Evolutionary conservation across 495 filamentous ascomycete species (phyloP), one percentile per base, ranked within the genome.

Genomic region (Echria macrotheca): DNA sequence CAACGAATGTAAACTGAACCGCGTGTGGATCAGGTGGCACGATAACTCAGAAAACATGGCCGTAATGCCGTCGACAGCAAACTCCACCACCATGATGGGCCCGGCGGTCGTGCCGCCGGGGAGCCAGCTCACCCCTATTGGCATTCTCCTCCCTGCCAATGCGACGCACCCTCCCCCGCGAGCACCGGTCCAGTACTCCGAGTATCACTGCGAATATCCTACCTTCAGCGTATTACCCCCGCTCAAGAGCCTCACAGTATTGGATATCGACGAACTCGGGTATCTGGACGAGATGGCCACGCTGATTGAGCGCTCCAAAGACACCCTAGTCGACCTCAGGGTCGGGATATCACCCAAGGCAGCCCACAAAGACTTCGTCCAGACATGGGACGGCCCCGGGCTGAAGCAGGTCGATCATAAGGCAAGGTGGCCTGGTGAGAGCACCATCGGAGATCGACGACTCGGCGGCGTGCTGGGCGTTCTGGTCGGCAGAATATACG

Each of bases 231-330:
- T 91, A 12, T 71, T 97, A 4, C 88, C 88, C 11, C 79, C 89
- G 2, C 69, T 97, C 41, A 85, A 81, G 64, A 90, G 83, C 55
- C 67, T 96, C 48, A 86, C 78, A 21, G 90, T 93, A 8, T 73
- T 97, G 35, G 86, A 95, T 53, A 89, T 97, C 38, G 91, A 97
- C 55, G 89, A 95, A 59, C 70, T 86, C 5, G 77, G 82, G 15
- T 95, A 97, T 68, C 65, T 96, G 29, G 88, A 95, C 57, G 91
- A 97, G 67, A 84, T 95, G 75, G 86, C 83, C 28, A 72, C 86
- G 39, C 76, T 96, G 2, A 83, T 97, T 49, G 83, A 83, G 42
- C 77, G 83, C 14, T 94, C 87, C 15, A 77, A 77, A 50, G 70
- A 75, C 52, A 69, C 71, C 14, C 69, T 97, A 15, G 74, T 76